Base-by-base conservation (phyloP, 1,284 basidiomycete species). In the Moesziomyces parantarcticus region DNA sequence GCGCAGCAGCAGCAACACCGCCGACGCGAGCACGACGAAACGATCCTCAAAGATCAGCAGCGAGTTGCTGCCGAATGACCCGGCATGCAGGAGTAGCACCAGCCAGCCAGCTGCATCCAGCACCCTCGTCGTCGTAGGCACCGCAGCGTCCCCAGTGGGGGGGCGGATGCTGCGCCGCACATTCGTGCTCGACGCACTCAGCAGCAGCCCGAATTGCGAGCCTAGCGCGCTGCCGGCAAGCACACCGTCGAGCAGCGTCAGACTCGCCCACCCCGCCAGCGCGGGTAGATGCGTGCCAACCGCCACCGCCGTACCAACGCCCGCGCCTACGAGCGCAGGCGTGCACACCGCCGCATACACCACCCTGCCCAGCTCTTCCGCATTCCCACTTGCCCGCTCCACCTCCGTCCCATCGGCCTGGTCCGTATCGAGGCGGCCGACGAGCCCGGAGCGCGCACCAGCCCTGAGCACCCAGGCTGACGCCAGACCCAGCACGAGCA, bases 1-100 rank as follows among this genome's bases (percentile, higher is more conserved):
- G 2, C 78, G 60, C 1, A 73, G 40, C 22, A 63, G 25, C 1
- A 66, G 44, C 3, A 79, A 42, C 11, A 87, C 85, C 0, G 90
- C 87, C 23, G 88, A 84, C 0, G 55, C n/a, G 18, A 68, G 48
- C 5, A 68, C 55, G 8, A 92, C 87, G 53, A 93, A 87, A 36
- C 88, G 88, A 83, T 98, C 95, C 87, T 99, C 97, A 92, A 94
- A 97, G 82, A 99, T 89, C 32, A 92, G 92, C 86, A 93, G 97
- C 0, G 94, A 97, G 86, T 98, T 99, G 23, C 75, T 78, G 3
- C 76, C 79, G 46, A 81, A 80, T 4, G 73, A 39, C n/a, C 42
- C 51, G 0, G 80, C 67, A 41, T 83, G 79, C 11, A 78, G 25
- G 26, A 70, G 18, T 14, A 70, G 43, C 2, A 72, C 23, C 14